Evolutionary conservation across 2,329 filamentous ascomycete genomes (phyloP), one percentile per base, ranked within the genome.

Genomic region (Aureobasidium sp.): DNA sequence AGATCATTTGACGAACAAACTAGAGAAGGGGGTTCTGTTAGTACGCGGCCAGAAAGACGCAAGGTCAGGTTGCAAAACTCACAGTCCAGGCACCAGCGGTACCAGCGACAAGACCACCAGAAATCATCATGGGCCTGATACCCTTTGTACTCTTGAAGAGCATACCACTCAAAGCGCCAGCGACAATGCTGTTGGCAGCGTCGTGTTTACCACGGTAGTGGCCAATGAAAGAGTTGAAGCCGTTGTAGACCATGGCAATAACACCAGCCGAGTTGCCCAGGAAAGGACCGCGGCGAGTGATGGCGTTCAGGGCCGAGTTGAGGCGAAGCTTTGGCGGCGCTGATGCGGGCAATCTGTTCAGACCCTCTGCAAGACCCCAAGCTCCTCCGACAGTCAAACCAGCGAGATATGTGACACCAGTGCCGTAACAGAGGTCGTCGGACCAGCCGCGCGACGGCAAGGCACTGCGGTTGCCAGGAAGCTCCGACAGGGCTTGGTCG

Each of bases 391-490:
- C 73, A 44, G 88, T 83, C 69, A 99, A 80, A 7, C 89, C 94
- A n/a, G 89, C 80, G 64, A 99, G 81, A 74, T 99, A 99, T 72
- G 91, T 96, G 65, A 93, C 87, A 69, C 94, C 94, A 27, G 94
- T 95, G 71, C 95, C 94, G 75, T 99, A 99, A 78, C 94, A 97
- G 63, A 99, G 85, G 75, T 99, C 94, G 73, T 99, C 94, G 64
- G 92, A 96, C 86, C 96, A 99, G 73, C 94, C 94, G 74, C 94
- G 88, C 62, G 92, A 97, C 47, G 95, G 94, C 60, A 99, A 84
- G 60, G 92, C 88, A 47, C 93, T 95, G 73, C 90, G 89, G 63
- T 86, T 83, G 71, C 91, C 92, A 53, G 92, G 91, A 25, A 96
- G 83, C 70, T 95, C 87, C 65, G 91, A 91, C 63, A 97, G 85